Evolutionary conservation across 2,329 filamentous ascomycete genomes (phyloP), one percentile per base, ranked within the genome.

Genomic region (Fusarium brevicatenulatum): DNA sequence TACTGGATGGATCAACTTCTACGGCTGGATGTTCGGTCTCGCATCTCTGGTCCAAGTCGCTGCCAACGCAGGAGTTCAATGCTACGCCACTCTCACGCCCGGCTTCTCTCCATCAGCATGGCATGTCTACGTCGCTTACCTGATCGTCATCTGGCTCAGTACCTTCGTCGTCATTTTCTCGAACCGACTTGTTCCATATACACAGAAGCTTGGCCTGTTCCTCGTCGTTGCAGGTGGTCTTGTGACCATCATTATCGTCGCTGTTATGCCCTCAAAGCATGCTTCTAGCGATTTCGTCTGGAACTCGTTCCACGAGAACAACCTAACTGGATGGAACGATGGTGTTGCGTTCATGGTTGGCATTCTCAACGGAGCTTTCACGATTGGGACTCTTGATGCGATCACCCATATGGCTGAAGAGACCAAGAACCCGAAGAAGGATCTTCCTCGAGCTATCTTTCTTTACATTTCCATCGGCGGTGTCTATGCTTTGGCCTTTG

Each of bases 391-490:
- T 0, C 59, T 75, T 0, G 76, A 78, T 4, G 66, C 76, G 1
- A 77, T 78, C 13, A 78, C 76, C 0, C 76, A 78, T 36, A 76
- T 78, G 75, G 76, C 76, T 1, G 76, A 78, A 23, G 76, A 78
- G 30, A 63, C 71, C 21, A 75, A 63, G 12, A 58, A 71, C 11
- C 76, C 76, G 0, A 70, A 58, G 32, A 70, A 53, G 10, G 70
- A 78, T 16, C 25, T 78, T 0, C 76, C 76, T 0, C 65, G 66
- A 25, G 76, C 75, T 1, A 78, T 78, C 0, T 70, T 76, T 21
- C 64, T 78, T 2, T 77, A 78, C n/a, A 78, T 78, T 12, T 63
- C 72, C 1, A 63, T 78, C 1, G 76, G 76, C 0, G 76, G 76
- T 3, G 54, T 78, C 3, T 78, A 74, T 23, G 68, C 67, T 10